Base-by-base conservation (phyloP, 2,329 filamentous ascomycete species). In the Aureobasidium zeae region DNA sequence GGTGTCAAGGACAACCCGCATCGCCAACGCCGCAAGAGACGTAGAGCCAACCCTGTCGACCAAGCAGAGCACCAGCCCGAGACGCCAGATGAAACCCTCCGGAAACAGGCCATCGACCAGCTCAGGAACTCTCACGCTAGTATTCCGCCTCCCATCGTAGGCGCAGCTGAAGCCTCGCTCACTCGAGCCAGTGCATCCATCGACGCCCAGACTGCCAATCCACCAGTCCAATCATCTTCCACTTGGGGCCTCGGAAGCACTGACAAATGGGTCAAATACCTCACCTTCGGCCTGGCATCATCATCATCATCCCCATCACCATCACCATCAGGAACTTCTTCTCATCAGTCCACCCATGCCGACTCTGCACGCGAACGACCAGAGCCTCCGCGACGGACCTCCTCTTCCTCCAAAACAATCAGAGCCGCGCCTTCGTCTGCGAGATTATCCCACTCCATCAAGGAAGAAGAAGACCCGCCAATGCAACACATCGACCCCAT, bases 1-100 rank as follows among this genome's bases (percentile, higher is more conserved):
- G 89, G 88, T 3, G 76, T 95, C 5, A 75, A 76, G 42, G 83
- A 93, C 25, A 87, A 86, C 51, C 83, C 86, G 11, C 76, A 74
- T 2, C 81, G 83, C 1, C 72, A 73, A 47, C 74, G 82, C 22
- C 70, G 72, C 35, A 66, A 58, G 33, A 62, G 65, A 30, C 64
- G 59, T 51, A 42, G 59, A 43, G 63, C 59, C 29, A 64, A 57
- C 48, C 57, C 49, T 21, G 21, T 26, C 33, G 10, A 11, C 24
- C n/a, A 30, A 5, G n/a, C 24, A 4, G 22, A 35, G 10, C 22
- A 22, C 19, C 31, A 44, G 13, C 17, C 25, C 6, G 41, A 35
- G 12, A 11, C 17, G 2, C 22, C 22, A 2, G 28, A 24, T 4
- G 31, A 44, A 17, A 25, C 19, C 32, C 30, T 31, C 38, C 22